Conservation (phyloP, 2,329 filamentous ascomycete genomes). For the Arthrobotrys entomopaga region DNA sequence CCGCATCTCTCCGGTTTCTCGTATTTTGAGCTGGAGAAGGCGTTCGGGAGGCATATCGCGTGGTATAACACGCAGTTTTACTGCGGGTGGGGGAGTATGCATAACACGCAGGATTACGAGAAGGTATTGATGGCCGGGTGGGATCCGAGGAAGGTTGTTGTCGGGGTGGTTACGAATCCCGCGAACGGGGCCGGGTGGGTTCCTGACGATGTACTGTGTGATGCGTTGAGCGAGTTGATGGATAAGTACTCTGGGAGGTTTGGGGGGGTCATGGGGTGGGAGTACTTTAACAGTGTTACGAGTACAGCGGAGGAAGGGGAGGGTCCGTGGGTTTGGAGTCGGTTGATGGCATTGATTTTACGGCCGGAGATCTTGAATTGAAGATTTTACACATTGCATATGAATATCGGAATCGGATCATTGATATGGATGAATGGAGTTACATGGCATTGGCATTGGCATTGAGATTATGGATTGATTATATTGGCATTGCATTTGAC, state of each 20-base stretch:
- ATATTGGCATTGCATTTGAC: neutral
- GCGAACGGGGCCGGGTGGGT: conserved; percentile 77
- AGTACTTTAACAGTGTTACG: conserved; percentile 77
- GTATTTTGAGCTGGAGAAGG: conserved; percentile 78
- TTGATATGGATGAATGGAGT: too few relatives aligned
- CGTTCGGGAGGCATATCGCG: conserved; percentile 62
- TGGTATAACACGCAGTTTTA: conserved; percentile 97
- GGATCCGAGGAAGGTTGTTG: conserved; percentile 76
- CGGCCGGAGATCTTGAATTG: conserved; percentile 30
- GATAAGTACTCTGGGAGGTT: conserved; percentile 62
- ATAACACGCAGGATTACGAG: conserved; percentile 65
- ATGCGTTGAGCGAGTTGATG: conserved; percentile 33
- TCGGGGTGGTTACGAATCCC: conserved; percentile 83
- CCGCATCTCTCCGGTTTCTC: conserved; percentile 81
- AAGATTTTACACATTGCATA: neutral
- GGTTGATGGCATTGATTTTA: conserved; percentile 67
- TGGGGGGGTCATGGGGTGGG: conserved; percentile 93
- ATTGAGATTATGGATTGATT: too few relatives aligned
- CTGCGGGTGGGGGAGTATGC: conserved; percentile 79
- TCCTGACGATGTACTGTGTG: conserved; percentile 68
- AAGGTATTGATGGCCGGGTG: conserved; percentile 73
- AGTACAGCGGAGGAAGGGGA: conserved; percentile 55
- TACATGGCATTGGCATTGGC: too few relatives aligned
- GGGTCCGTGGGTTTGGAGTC: conserved; percentile 66
- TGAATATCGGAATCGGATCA: too few relatives aligned